A percentile compares a stretch with the other conserved stretches of the same genome.
Evolutionary conservation across 1,139 yeast genomes (phyloP).

Genomic region (Hyphopichia fennica): DNA sequence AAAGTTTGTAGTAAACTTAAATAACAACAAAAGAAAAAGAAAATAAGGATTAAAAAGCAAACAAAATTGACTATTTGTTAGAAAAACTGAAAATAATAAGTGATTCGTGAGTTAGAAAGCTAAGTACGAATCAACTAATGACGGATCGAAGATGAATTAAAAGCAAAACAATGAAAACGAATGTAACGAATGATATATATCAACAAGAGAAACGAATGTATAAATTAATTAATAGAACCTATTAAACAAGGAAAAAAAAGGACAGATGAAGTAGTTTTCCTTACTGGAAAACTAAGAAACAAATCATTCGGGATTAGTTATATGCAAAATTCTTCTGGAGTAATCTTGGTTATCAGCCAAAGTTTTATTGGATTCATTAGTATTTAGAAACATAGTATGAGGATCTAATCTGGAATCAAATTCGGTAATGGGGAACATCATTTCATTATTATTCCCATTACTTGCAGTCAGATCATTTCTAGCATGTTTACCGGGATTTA

Average conservation of each 20-base stretch:
- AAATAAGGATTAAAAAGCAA: not conserved
- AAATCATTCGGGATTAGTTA: conserved; percentile 61
- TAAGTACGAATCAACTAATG: too few species aligned
- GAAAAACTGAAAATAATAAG: too few species aligned
- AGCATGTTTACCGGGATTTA: conserved; percentile 14
- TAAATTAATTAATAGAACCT: not conserved
- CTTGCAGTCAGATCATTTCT: conserved; percentile 11
- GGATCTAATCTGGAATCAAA: conserved; percentile 75
- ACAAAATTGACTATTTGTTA: too few species aligned
- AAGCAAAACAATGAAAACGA: too few species aligned
- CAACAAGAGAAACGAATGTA: not conserved
- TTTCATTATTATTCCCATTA: conserved; percentile 7
- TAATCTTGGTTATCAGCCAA: conserved; percentile 75
- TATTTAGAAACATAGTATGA: conserved; percentile 57
- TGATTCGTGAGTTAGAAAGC: too few species aligned
- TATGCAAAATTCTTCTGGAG: conserved; percentile 65
- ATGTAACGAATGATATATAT: not conserved
- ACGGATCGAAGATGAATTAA: too few species aligned
- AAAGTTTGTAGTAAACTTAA: not conserved
- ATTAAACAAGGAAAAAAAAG: not conserved
- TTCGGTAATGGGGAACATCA: conserved; percentile 49
- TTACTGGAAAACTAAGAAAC: too few species aligned
- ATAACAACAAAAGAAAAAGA: not conserved
- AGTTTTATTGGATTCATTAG: conserved; percentile 59
- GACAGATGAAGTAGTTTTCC: too few species aligned